Evolutionary conservation across 306 rosid species (phyloP).

Genomic region (Prosopis cineraria): DNA sequence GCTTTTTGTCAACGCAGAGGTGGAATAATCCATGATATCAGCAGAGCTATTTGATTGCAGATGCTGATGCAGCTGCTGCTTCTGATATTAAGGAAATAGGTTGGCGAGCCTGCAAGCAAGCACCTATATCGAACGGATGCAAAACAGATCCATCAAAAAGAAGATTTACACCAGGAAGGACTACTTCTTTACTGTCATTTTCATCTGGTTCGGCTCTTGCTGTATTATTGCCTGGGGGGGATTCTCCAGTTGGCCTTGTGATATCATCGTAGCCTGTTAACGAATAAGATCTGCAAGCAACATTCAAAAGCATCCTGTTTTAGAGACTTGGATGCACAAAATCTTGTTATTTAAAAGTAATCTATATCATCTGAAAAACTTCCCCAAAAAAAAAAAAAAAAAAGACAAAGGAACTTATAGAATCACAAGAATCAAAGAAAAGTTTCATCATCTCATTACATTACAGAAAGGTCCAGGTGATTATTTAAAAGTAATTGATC

Average conservation of each 20-base stretch:
- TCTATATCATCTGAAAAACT: background rate
- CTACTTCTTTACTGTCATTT: constrained; percentile 76
- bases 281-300: constrained; percentile 74
- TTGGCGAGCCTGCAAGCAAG: constrained; percentile 96
- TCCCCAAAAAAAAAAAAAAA: too few relatives aligned
- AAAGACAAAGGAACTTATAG: constrained; percentile 3
- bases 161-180: constrained; percentile 90
- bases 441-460: background rate
- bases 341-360: constrained; percentile 13
- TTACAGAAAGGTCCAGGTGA: background rate
- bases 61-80: constrained; percentile 78
- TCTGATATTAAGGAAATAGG: constrained; percentile 82
- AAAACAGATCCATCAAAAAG: constrained; percentile 86
- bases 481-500: background rate
- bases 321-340: constrained; percentile 26
- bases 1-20: constrained; percentile 22
- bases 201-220: constrained; percentile 69
- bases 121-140: constrained; percentile 89
- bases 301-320: constrained; percentile 33
- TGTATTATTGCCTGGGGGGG: constrained; percentile 43
- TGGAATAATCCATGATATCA: constrained; percentile 23
- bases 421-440: background rate
- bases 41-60: constrained; percentile 53
- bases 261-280: constrained; percentile 59
- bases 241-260: constrained; percentile 61